Base-by-base conservation (phyloP, 1,284 basidiomycete species). In the Tylopilus sp. region DNA sequence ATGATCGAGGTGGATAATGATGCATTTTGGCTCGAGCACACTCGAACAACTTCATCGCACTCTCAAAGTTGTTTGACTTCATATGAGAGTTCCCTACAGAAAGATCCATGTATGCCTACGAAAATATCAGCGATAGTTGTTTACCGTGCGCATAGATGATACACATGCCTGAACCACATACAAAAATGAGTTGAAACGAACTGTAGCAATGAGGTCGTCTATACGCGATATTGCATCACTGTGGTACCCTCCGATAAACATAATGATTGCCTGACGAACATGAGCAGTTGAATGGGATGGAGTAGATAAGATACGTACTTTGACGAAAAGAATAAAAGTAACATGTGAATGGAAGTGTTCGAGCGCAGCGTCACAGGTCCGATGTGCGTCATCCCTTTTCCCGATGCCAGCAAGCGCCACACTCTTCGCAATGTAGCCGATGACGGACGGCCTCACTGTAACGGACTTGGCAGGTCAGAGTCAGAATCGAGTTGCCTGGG, bases 21-120 rank as follows among this genome's bases (percentile, higher is more conserved):
- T n/a, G n/a, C n/a, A n/a, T n/a, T n/a, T n/a, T n/a, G n/a, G n/a
- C n/a, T n/a, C n/a, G n/a, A n/a, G n/a, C n/a, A n/a, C n/a, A n/a
- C n/a, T n/a, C n/a, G n/a, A n/a, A n/a, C n/a, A n/a, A n/a, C n/a
- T n/a, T n/a, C n/a, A n/a, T n/a, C n/a, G n/a, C n/a, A n/a, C n/a
- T n/a, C n/a, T n/a, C n/a, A n/a, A n/a, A n/a, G n/a, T n/a, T n/a
- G n/a, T n/a, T 41, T 2, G 58, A 16, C 24, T 38, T 47, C 57
- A 66, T 47, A 1, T 24, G 22, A 1, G 16, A 58, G 13, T 32
- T 38, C 18, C 63, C 67, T 4, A 58, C 29, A 3, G 47, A 10
- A n/a, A 65, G 6, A 22, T 41, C 15, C 59, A 67, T 62, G 13
- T 62, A 51, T n/a, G 66, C 60, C 66, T 67, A 13, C 26, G 15